These are phyloP conservation scores for Salvia miltiorrhiza DNA, from an alignment of 257 asterid genomes.

Conservation along the genomic window DNA sequence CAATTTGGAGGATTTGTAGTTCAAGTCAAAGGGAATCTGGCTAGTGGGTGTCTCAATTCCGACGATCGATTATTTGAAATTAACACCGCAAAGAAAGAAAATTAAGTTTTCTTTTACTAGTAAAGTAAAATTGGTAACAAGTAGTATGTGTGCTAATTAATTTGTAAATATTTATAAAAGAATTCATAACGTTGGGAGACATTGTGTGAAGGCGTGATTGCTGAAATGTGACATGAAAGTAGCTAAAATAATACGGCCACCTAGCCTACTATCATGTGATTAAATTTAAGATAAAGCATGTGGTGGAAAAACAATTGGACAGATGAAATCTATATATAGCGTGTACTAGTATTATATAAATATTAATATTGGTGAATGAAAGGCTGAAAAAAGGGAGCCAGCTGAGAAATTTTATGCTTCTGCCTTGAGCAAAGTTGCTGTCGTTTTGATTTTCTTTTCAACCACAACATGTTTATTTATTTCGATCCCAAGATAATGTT, in stretches of 20 bases:
- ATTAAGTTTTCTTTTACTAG: no score
- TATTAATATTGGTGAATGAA: background rate
- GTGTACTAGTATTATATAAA: background rate
- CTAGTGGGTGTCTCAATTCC: no score
- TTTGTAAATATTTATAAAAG: no score
- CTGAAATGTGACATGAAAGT: background rate
- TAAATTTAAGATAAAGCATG: constrained; percentile 8
- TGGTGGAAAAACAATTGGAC: constrained; percentile 20
- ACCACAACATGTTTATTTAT: constrained; percentile 18
- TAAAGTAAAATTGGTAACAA: no score
- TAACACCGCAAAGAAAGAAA: no score
- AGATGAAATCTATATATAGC: constrained; percentile 13
- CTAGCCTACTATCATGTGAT: background rate
- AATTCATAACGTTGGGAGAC: no score
- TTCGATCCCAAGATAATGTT: constrained; percentile 15
- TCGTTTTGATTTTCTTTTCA: constrained; percentile 21
- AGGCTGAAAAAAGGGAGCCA: constrained; percentile 13
- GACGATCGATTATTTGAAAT: no score
- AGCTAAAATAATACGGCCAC: background rate
- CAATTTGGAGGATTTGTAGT: no score
- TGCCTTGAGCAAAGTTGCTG: constrained; percentile 26
- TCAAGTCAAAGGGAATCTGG: no score
- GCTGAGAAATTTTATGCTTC: constrained; percentile 31
- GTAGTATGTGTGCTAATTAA: no score
- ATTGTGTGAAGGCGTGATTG: background rate